Evolutionary conservation across 192 early-diverging fungal species (phyloP), one percentile per base, ranked within the genome.

Genomic region (Chytriomyces sp.): DNA sequence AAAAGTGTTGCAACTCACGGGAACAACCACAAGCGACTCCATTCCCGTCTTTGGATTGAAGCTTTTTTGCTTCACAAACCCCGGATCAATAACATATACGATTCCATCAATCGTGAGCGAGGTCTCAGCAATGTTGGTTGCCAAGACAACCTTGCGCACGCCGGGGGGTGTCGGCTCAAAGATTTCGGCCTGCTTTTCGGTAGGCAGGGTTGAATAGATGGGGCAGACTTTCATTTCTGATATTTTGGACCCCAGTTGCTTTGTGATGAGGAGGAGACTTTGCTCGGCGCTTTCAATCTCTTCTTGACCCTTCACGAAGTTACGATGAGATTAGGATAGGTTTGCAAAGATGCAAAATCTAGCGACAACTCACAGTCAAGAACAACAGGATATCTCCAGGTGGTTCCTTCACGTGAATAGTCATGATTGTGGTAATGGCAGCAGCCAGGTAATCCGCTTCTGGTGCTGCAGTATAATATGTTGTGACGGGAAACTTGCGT

Each of bases 121-220:
- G 3, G 97, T 99, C 83, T 99, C 97, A 32, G 97, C 97, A 77
- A 99, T 96, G 82, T 99, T 99, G 4, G 97, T 99, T 2, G 97
- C 94, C 70, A 99, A 91, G 5, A 99, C 95, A 0, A 95, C 93
- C 71, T 86, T 86, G 28, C 85, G 58, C 2, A 76, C 89, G 76
- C 91, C 89, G 7, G 87, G 81, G 30, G 90, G 90, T 5, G 96
- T 85, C 2, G 93, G 94, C 72, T 97, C 94, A 79, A 99, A 99
- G 70, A 99, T 99, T 69, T 88, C 90, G 22, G 91, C 91, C 78
- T 99, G 97, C 87, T 96, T 87, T 75, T 99, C 96, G 36, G 91
- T 90, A 1, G 97, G 97, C 32, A 99, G 76, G 49, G 92, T 92
- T 77, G 93, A 92, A 79, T 99, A 99, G 5, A 98, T 95, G 1